Percentiles rank a stretch among this genome's conserved stretches.
These are phyloP conservation scores for Apiospora malaysiana DNA, from an alignment of 2,329 filamentous ascomycete genomes.

Conservation along the genomic window DNA sequence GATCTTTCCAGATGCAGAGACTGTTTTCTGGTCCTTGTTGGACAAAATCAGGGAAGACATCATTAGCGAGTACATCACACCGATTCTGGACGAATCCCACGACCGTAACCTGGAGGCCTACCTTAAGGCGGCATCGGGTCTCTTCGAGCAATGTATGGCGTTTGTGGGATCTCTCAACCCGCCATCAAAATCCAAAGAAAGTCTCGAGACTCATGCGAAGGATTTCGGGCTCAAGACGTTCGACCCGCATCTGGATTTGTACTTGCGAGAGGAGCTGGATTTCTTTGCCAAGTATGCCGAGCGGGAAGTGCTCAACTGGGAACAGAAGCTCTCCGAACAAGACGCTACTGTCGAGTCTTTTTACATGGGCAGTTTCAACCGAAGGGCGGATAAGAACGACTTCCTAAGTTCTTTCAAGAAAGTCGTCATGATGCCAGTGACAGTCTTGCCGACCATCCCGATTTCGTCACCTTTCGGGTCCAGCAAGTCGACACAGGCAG, in stretches of 20 bases:
- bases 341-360: constrained; percentile 91
- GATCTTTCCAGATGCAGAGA: constrained; percentile 75
- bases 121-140: constrained; percentile 82
- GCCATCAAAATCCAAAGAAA: constrained; percentile 65
- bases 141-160: constrained; percentile 84
- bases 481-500: constrained; percentile 43
- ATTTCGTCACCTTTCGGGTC: constrained; percentile 63
- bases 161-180: constrained; percentile 75
- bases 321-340: constrained; percentile 88
- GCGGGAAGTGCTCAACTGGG: constrained; percentile 81
- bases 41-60: constrained; percentile 85
- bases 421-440: constrained; percentile 98
- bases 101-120: constrained; percentile 77
- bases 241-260: constrained; percentile 91
- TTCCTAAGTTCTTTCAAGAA: constrained; percentile 97
- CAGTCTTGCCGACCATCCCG: constrained; percentile 76
- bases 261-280: constrained; percentile 89
- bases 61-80: constrained; percentile 83
- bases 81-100: constrained; percentile 87
- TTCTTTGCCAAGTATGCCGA: constrained; percentile 81
- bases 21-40: constrained; percentile 79
- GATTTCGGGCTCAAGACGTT: constrained; percentile 76
- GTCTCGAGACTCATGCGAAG: constrained; percentile 69
- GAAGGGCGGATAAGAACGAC: constrained; percentile 94
- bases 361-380: constrained; percentile 93